Percentiles rank a stretch among this genome's conserved stretches.
phyloP scores from a whole-genome alignment of 441 rosid species.

The Gossypium gossypioides region DNA sequence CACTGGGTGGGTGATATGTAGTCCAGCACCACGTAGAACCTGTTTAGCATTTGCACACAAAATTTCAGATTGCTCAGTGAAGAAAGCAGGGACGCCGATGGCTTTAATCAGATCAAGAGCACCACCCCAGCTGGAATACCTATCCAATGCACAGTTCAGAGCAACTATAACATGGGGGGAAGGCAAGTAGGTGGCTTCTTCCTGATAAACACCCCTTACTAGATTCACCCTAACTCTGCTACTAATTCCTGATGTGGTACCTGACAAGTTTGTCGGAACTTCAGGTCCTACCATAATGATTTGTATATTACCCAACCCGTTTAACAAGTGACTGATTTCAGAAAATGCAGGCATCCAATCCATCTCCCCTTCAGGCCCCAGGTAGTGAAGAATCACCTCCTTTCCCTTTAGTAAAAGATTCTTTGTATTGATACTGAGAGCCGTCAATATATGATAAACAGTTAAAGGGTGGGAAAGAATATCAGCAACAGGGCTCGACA shows the following conservation, averaged over 20 bases:
- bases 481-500: constrained; percentile 41
- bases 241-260: constrained; percentile 40
- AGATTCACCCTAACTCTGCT: constrained; percentile 40
- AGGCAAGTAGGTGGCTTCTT: constrained; percentile 37
- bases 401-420: constrained; percentile 33
- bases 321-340: constrained; percentile 35
- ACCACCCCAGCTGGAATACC: constrained; percentile 27
- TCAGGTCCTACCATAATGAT: constrained; percentile 44
- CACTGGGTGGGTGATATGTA: constrained; percentile 38
- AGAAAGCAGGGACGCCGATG: constrained; percentile 30
- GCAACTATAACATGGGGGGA: constrained; percentile 32
- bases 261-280: constrained; percentile 33
- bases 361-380: constrained; percentile 41
- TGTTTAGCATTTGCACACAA: constrained; percentile 33
- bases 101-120: constrained; percentile 34
- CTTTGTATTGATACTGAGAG: constrained; percentile 34
- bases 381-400: constrained; percentile 38
- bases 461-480: constrained; percentile 38
- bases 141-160: constrained; percentile 31
- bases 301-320: constrained; percentile 36
- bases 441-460: constrained; percentile 29
- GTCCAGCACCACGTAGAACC: constrained; percentile 33
- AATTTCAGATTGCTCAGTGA: constrained; percentile 36
- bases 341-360: constrained; percentile 47
- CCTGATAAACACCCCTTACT: constrained; percentile 36